phyloP scores from a whole-genome alignment of 2,329 filamentous ascomycete species.

The Colletotrichum sp. region DNA sequence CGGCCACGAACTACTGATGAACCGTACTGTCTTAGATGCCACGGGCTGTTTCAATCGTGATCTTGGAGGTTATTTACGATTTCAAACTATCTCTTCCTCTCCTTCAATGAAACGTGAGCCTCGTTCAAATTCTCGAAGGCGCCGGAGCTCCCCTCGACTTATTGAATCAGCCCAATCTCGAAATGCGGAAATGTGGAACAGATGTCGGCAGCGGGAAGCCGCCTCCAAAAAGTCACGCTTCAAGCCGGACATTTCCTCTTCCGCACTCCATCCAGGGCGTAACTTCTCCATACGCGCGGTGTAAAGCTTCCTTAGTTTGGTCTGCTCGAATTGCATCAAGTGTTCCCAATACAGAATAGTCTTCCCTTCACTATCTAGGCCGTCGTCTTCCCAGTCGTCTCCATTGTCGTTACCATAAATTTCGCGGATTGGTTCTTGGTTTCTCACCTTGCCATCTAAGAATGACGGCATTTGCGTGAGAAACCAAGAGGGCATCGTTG shows the following conservation, averaged over 20 bases:
- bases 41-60: not conserved
- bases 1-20: not conserved
- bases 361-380: constrained; percentile 42
- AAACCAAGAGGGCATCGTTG: constrained; percentile 42
- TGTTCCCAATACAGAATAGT: constrained; percentile 44
- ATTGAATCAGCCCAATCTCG: not conserved
- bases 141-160: not conserved
- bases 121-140: not conserved
- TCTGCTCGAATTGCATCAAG: constrained; percentile 43
- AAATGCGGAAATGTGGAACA: not conserved
- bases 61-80: not conserved
- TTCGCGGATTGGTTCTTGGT: constrained; percentile 34
- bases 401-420: constrained; percentile 30
- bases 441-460: constrained; percentile 29
- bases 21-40: not conserved
- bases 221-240: constrained; percentile 35
- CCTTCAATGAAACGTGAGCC: not conserved
- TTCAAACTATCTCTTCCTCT: not conserved
- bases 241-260: constrained; percentile 25
- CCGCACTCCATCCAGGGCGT: constrained; percentile 33
- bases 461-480: constrained; percentile 37
- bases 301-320: constrained; percentile 39
- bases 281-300: constrained; percentile 32
- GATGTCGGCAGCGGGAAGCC: not conserved
- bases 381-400: not conserved